Evolutionary conservation across 2,329 filamentous ascomycete species (phyloP).

Genomic region (Colletotrichum sp.): DNA sequence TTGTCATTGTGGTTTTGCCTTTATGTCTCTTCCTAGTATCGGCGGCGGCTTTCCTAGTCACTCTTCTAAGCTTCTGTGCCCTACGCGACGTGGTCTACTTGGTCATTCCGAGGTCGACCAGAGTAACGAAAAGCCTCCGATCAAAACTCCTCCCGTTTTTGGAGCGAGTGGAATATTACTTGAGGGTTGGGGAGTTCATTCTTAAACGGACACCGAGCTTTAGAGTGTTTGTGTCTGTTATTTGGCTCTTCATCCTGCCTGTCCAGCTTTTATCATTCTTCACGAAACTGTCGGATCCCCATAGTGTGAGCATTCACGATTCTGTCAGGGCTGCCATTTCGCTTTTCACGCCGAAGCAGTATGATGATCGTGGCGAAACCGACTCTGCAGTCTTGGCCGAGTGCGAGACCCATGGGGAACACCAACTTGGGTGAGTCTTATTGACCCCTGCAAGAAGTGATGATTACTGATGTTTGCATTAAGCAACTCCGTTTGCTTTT

Average conservation of each 20-base stretch:
- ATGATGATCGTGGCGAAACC: fast-evolving
- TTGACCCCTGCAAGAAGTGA: background rate
- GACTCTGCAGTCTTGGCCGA: too few species aligned
- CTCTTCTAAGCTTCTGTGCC: background rate
- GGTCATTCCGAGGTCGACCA: background rate
- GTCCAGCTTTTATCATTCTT: background rate
- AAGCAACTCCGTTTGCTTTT: background rate
- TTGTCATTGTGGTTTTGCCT: background rate
- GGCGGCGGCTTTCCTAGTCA: background rate
- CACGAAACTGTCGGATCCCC: background rate
- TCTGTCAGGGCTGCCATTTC: background rate
- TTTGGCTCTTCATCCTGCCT: background rate
- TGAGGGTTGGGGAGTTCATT: background rate
- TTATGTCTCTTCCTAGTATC: background rate
- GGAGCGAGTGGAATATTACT: background rate
- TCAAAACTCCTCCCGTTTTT: background rate
- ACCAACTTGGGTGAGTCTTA: background rate
- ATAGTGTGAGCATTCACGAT: background rate
- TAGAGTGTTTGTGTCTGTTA: background rate
- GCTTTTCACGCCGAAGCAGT: background rate
- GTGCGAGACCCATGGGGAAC: background rate
- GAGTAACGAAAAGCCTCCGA: background rate
- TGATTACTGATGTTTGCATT: background rate
- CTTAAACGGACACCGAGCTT: background rate
- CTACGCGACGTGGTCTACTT: background rate